Evolutionary conservation across 2,329 filamentous ascomycete genomes (phyloP).

Genomic region (Diaporthe eres): DNA sequence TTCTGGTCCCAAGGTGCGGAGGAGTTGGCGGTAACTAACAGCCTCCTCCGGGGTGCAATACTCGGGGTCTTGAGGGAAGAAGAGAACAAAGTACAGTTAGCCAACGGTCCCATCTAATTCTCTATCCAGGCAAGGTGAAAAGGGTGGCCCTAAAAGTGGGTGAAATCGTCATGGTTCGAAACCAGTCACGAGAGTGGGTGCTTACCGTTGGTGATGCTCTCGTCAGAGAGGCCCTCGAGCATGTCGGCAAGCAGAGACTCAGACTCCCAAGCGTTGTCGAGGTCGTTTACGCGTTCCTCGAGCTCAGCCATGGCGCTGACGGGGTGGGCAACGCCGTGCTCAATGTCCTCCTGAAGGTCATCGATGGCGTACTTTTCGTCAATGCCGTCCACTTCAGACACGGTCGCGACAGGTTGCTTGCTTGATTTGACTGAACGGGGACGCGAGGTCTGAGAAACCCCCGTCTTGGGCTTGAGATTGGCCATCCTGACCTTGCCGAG

Average conservation of each 20-base stretch:
- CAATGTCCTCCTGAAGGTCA: constrained; percentile 41
- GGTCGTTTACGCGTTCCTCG: constrained; percentile 66
- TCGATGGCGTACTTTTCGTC: constrained; percentile 38
- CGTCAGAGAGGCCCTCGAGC: constrained; percentile 70
- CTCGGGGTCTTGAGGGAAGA: constrained; percentile 55
- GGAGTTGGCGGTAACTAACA: constrained; percentile 74
- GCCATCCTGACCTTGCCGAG: constrained; percentile 11
- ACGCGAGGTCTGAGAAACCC: constrained; percentile 1
- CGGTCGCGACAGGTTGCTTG: constrained; percentile 30
- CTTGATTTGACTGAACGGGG: constrained; percentile 4
- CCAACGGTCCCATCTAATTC: neutral
- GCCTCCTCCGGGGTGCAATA: constrained; percentile 79
- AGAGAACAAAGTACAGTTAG: constrained; percentile 31
- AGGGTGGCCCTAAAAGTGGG: constrained; percentile 26
- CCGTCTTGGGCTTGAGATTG: constrained; percentile 20
- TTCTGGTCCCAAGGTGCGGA: constrained; percentile 83
- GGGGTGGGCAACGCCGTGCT: constrained; percentile 42
- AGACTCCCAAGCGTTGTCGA: constrained; percentile 72
- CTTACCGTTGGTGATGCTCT: constrained; percentile 62
- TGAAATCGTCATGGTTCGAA: constrained; percentile 29
- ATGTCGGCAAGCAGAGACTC: constrained; percentile 75
- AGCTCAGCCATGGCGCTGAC: constrained; percentile 54
- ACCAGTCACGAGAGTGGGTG: constrained; percentile 38
- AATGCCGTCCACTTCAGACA: constrained; percentile 39
- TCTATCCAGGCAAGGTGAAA: constrained; percentile 4